These are phyloP conservation scores for Didymella sp. DNA, from an alignment of 2,329 filamentous ascomycete species.

Conservation along the genomic window DNA sequence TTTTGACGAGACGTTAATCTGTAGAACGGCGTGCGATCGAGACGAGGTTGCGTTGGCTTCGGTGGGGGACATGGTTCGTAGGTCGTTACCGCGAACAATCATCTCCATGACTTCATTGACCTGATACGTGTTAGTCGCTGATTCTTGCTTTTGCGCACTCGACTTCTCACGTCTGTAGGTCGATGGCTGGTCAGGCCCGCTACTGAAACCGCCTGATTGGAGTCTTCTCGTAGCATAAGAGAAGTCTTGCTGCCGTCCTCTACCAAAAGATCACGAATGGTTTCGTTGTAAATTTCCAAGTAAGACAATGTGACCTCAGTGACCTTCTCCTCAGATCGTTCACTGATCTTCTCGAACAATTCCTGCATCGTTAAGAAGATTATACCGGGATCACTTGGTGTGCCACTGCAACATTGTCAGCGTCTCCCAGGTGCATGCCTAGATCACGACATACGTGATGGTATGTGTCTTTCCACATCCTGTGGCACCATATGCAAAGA, in stretches of 20 bases:
- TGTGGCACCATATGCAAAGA: conserved; percentile 97
- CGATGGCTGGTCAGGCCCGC: conserved; percentile 89
- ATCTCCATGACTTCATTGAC: conserved; percentile 97
- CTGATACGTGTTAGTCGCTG: conserved; percentile 29
- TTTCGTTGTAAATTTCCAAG: conserved; percentile 98
- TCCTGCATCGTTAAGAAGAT: conserved; percentile 99
- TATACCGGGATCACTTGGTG: conserved; percentile 89
- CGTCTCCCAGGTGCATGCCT: conserved; percentile 50
- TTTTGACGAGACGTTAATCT: conserved; percentile 95
- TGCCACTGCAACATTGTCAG: conserved; percentile 62
- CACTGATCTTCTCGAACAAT: conserved; percentile 93
- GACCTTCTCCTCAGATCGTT: conserved; percentile 82
- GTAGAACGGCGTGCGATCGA: conserved; percentile 93
- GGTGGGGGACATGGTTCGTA: conserved; percentile 93
- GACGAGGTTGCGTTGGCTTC: conserved; percentile 98
- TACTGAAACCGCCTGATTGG: conserved; percentile 90
- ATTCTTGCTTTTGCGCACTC: background rate
- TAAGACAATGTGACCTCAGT: conserved; percentile 94
- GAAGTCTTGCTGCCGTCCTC: conserved; percentile 81
- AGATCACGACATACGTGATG: conserved; percentile 62
- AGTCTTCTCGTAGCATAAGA: conserved; percentile 92
- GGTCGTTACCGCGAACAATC: conserved; percentile 93
- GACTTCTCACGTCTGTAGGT: conserved; percentile 74
- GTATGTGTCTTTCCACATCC: conserved; percentile 99
- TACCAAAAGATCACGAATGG: conserved; percentile 92